phyloP scores from a whole-genome alignment of 345 rosid genomes.

The Bruguiera sexangula region DNA sequence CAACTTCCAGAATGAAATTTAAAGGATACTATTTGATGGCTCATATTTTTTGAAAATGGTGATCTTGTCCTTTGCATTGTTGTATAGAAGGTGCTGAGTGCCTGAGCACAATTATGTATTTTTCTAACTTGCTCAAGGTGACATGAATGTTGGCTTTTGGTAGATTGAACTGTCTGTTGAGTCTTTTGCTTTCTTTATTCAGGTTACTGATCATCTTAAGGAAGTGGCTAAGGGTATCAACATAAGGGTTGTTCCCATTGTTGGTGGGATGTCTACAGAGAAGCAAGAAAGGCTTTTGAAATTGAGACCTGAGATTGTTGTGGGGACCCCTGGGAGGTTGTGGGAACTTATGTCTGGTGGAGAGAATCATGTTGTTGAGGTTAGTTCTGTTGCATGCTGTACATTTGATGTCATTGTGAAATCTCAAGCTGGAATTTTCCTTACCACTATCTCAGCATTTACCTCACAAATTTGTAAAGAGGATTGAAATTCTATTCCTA shows the following conservation, averaged over 20 bases:
- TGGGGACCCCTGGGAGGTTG: constrained; percentile 93
- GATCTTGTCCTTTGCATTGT: background rate
- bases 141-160: background rate
- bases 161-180: background rate
- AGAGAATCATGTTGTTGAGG: constrained; percentile 89
- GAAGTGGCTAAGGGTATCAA: constrained; percentile 55
- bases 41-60: too few relatives aligned
- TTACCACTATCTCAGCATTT: too few relatives aligned
- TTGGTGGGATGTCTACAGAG: constrained; percentile 91
- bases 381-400: constrained; percentile 28
- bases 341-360: constrained; percentile 98
- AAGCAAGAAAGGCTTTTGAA: constrained; percentile 86
- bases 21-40: too few relatives aligned
- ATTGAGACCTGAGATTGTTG: constrained; percentile 83
- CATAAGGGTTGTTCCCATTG: constrained; percentile 76
- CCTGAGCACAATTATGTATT: background rate
- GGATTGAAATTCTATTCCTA: too few relatives aligned
- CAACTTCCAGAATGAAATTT: too few relatives aligned
- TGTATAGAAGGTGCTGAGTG: background rate
- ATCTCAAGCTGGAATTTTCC: background rate
- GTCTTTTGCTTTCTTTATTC: constrained; percentile 3
- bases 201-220: constrained; percentile 89
- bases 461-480: too few relatives aligned
- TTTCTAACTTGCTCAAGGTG: background rate
- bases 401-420: background rate